Evolutionary conservation across 148 eudicot genomes (phyloP), one percentile per base, ranked within the genome.

Genomic region (Suaeda aralocaspica): DNA sequence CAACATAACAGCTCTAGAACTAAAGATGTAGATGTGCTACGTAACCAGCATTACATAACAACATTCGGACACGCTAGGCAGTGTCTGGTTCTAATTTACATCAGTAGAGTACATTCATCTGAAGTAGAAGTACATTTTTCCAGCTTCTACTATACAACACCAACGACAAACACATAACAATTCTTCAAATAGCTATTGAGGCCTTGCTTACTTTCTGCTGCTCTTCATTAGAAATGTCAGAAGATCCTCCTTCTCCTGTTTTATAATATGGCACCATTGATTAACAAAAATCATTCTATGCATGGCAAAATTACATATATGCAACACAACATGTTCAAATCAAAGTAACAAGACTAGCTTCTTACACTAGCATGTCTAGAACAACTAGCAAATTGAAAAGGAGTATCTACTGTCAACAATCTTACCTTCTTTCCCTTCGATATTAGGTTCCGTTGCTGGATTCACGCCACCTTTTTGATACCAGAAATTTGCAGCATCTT

Each of bases 401-500:
- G n/a, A n/a, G n/a, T n/a, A n/a, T n/a, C n/a, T n/a, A n/a, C n/a
- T n/a, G n/a, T n/a, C n/a, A n/a, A n/a, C n/a, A n/a, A n/a, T n/a
- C 1, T 29, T 44, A 68, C 84, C 80, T 41, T 61, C 44, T 8
- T 61, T 39, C 5, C 57, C 16, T n/a, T n/a, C n/a, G n/a, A n/a
- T n/a, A n/a, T n/a, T n/a, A 9, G 56, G 21, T 5, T 36, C 69
- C 16, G 53, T 69, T 22, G 31, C 59, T 36, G 83, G 64, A 14
- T 76, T 46, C 45, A 70, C 88, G 16, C 53, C 83, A 60, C 80
- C 78, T 39, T 65, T 85, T 14, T 82, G 84, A 22, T 86, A 79
- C 89, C 91, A 86, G 1, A 76, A 67, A 30, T 67, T 74, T 1
- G 86, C 79, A 0, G 84, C 89, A 19, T 74, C 88, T 31, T 62